Base-by-base conservation (phyloP, 106 monocot species). In the Hemerocallis citrina region DNA sequence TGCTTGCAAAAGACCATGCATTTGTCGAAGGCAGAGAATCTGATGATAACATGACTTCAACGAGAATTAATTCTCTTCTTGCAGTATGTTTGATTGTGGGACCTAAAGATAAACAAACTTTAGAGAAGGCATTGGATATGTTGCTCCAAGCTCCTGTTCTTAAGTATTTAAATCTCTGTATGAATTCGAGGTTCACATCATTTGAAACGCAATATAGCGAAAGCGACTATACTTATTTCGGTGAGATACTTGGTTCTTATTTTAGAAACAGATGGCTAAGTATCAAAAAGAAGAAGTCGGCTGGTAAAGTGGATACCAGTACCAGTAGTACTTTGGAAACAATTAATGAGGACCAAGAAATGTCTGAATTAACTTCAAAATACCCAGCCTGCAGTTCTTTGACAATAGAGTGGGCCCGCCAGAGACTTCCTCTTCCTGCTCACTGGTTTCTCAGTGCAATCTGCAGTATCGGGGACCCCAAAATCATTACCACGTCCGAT, bases 371-470 rank as follows among this genome's bases (percentile, higher is more conserved):
- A 4, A 16, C 48, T 25, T 16, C 5, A 15, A 62, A 37, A 42
- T 41, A 59, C 73, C 55, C 61, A 67, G 66, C 62, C 21, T n/a
- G 57, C 54, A 77, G 32, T 56, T 65, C 66, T 30, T 77, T 88
- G 61, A 20, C 59, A 2, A 43, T 69, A 57, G 81, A 85, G 64
- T 98, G 98, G 98, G 81, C 81, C 16, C 64, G 70, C 59, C 98
- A 98, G 69, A 91, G 84, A 64, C 64, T 98, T 41, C 98, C 98
- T 28, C 57, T 98, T 58, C 98, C 98, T 34, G 22, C 47, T 7
- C 87, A 92, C 77, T 98, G 98, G 92, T 74, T 88, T 70, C 87
- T 98, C 5, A 98, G 98, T 67, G 74, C 98, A 62, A 58, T 86
- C 7, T 77, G 75, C 24, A 40, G 67, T 36, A 55, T 71, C 34